Evolutionary conservation across 805 yeast genomes (phyloP).

Genomic region (Ogataea pignaliae): DNA sequence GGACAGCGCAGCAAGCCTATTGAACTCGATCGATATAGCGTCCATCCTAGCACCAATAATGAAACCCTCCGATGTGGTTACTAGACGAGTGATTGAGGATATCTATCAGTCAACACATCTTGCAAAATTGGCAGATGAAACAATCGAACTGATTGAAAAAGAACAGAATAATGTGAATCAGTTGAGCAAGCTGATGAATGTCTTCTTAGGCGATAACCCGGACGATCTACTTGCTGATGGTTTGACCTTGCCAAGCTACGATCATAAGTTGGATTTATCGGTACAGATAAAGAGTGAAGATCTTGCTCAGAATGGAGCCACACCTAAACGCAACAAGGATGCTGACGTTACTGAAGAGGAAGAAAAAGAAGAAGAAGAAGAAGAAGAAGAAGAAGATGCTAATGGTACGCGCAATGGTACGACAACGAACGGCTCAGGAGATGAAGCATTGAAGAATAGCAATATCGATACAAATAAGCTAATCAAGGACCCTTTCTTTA

Average conservation of each 20-base stretch:
- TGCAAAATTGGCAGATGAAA: slow-evolving; percentile 59
- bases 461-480: slow-evolving; percentile 12
- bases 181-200: slow-evolving; percentile 66
- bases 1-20: slow-evolving; percentile 36
- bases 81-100: slow-evolving; percentile 62
- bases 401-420: slow-evolving; percentile 16
- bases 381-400: slow-evolving; percentile 20
- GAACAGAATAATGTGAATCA: slow-evolving; percentile 78
- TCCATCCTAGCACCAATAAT: slow-evolving; percentile 71
- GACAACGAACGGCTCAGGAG: slow-evolving; percentile 2
- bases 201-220: slow-evolving; percentile 86
- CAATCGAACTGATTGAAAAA: slow-evolving; percentile 71
- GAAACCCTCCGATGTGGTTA: slow-evolving; percentile 74
- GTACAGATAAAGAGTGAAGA: slow-evolving; percentile 15
- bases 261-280: slow-evolving; percentile 49
- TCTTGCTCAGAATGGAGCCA: slow-evolving; percentile 6
- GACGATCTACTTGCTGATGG: slow-evolving; percentile 57
- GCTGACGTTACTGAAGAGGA: slow-evolving; percentile 13
- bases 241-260: slow-evolving; percentile 63
- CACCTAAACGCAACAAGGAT: slow-evolving; percentile 1
- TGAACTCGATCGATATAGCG: slow-evolving; percentile 47
- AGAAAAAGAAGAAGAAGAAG: slow-evolving; percentile 20
- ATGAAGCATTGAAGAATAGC: slow-evolving; percentile 2
- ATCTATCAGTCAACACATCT: slow-evolving; percentile 60
- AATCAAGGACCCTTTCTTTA: slow-evolving; percentile 57